Percentiles rank a stretch among this genome's conserved stretches.
Evolutionary conservation across 116 monocot species (phyloP).

Genomic region (Zostera marina): DNA sequence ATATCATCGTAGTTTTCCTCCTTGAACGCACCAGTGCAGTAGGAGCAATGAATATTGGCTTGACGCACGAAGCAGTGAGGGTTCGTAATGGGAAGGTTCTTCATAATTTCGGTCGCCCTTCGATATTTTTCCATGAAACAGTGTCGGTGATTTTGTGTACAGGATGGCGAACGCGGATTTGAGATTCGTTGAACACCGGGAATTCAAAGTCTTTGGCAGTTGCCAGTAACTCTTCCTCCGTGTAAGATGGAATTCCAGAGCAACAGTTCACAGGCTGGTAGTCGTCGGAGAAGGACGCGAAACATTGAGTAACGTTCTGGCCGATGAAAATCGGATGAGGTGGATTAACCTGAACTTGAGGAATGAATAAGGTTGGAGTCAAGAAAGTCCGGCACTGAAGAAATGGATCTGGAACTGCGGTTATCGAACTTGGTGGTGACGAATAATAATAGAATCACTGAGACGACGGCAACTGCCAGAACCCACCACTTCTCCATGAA

Average conservation of each 20-base stretch:
- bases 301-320: constrained; percentile 12
- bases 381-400: too few relatives aligned
- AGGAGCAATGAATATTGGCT: constrained; percentile 21
- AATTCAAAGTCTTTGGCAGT: constrained; percentile 1
- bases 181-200: background rate
- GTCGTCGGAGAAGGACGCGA: constrained; percentile 8
- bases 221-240: constrained; percentile 5
- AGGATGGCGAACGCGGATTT: constrained; percentile 12
- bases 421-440: too few relatives aligned
- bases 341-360: too few relatives aligned
- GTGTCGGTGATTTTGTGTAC: constrained; percentile 8
- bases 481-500: too few relatives aligned
- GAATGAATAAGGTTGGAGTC: too few relatives aligned
- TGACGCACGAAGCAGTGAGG: constrained; percentile 23
- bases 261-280: constrained; percentile 11
- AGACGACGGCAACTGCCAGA: too few relatives aligned
- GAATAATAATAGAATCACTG: too few relatives aligned
- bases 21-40: constrained; percentile 23
- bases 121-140: constrained; percentile 12
- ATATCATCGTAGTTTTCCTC: constrained; percentile 10
- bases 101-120: constrained; percentile 7
- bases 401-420: too few relatives aligned
- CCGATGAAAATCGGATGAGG: constrained; percentile 1
- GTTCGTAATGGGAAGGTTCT: constrained; percentile 9
- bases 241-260: background rate